These are phyloP conservation scores for Warburgia ugandensis DNA, from an alignment of 164 flowering plant species.

Conservation along the genomic window DNA sequence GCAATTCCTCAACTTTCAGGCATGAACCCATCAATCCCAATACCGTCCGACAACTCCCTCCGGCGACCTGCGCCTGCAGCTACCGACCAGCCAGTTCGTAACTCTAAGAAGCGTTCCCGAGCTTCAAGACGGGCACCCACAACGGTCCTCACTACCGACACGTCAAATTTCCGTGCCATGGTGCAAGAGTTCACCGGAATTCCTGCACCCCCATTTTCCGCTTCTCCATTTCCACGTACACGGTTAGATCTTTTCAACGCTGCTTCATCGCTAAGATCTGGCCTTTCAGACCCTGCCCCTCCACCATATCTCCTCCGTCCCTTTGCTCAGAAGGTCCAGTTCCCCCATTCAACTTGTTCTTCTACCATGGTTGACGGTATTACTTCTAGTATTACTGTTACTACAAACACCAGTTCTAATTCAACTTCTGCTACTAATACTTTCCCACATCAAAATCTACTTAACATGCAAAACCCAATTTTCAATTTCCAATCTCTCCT, in stretches of 20 bases:
- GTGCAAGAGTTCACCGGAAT: slow-evolving; percentile 81
- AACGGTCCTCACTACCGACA: slow-evolving; percentile 74
- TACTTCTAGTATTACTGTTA: slow-evolving; percentile 5
- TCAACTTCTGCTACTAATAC: slow-evolving; percentile 20
- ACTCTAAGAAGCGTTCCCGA: slow-evolving; percentile 57
- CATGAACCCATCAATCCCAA: no score
- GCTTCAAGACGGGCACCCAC: slow-evolving; percentile 77
- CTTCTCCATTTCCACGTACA: slow-evolving; percentile 31
- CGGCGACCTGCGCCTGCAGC: not conserved
- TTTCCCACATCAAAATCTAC: slow-evolving; percentile 19
- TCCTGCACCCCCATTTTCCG: slow-evolving; percentile 56
- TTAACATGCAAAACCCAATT: slow-evolving; percentile 31
- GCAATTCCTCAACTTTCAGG: no score
- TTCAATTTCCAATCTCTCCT: slow-evolving; percentile 40
- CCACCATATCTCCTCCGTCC: slow-evolving; percentile 42
- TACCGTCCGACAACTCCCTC: not conserved
- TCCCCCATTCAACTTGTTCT: slow-evolving; percentile 8
- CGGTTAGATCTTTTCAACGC: slow-evolving; percentile 45
- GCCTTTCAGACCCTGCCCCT: slow-evolving; percentile 10
- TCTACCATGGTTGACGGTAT: slow-evolving; percentile 12
- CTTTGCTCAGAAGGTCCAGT: slow-evolving; percentile 34
- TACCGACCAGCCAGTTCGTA: no score
- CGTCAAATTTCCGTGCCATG: slow-evolving; percentile 69
- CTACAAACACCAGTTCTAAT: slow-evolving; percentile 3
- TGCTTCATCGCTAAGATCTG: slow-evolving; percentile 18